Conservation (phyloP, 2,329 filamentous ascomycete species). For the Corniculantispora saksenae region DNA sequence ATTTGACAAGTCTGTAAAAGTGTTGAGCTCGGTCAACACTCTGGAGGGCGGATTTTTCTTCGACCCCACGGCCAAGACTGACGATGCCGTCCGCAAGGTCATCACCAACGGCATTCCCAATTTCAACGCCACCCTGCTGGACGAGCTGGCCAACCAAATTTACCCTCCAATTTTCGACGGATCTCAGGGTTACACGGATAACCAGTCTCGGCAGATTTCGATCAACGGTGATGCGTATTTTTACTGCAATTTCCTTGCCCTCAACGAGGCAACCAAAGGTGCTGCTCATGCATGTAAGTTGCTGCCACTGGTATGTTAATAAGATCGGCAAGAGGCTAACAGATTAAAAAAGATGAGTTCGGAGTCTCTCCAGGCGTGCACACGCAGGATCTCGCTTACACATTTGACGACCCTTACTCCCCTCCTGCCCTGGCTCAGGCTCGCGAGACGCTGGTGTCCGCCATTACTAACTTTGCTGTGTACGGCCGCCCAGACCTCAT, state of each 20-base stretch:
- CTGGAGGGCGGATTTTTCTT: constrained; percentile 22
- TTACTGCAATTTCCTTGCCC: constrained; percentile 19
- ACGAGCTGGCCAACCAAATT: constrained; percentile 13
- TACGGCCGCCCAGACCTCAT: background rate
- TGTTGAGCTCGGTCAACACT: constrained; percentile 19
- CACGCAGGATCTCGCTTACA: constrained; percentile 5
- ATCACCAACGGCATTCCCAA: constrained; percentile 14
- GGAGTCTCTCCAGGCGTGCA: constrained; percentile 21
- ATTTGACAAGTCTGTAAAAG: constrained; percentile 19
- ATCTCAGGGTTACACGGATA: background rate
- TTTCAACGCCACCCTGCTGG: background rate
- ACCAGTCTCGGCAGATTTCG: background rate
- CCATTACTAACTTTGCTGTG: constrained; percentile 1
- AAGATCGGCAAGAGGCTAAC: background rate
- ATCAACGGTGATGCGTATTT: constrained; percentile 19
- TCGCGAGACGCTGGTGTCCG: background rate
- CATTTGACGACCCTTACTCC: constrained; percentile 11
- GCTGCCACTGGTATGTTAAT: background rate
- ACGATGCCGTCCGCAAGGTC: constrained; percentile 18
- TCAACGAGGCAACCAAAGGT: constrained; percentile 15
- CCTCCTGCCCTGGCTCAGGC: background rate
- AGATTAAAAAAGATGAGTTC: constrained; percentile 17
- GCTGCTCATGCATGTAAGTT: constrained; percentile 21
- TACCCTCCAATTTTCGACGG: constrained; percentile 21
- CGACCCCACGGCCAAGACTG: constrained; percentile 17